These are phyloP conservation scores for Kodamaea sagamina DNA, from an alignment of 805 yeast species.

Conservation along the genomic window DNA sequence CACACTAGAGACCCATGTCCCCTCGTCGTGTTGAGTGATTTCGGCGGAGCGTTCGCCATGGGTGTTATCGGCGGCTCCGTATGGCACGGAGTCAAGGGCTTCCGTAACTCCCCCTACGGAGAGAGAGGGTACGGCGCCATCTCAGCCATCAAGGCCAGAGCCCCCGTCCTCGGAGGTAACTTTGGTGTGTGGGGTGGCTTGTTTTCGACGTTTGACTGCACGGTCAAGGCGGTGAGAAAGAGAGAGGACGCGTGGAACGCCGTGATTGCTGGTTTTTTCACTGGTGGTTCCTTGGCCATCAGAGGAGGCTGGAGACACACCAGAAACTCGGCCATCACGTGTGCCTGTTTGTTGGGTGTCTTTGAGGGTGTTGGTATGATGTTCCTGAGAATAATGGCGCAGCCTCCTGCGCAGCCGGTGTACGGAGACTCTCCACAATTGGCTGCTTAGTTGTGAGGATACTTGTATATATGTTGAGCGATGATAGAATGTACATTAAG, in stretches of 20 bases:
- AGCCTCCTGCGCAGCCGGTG: slow-evolving; percentile 52
- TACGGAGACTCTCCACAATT: slow-evolving; percentile 41
- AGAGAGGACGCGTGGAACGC: slow-evolving; percentile 99
- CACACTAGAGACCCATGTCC: slow-evolving; percentile 99
- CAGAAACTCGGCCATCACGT: slow-evolving; percentile 92
- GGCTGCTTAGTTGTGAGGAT: slow-evolving; percentile 31
- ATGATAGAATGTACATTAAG: slow-evolving; percentile 7
- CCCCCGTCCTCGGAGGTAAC: slow-evolving; percentile 98
- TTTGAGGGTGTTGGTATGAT: slow-evolving; percentile 98
- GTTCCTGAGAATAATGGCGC: slow-evolving; percentile 89
- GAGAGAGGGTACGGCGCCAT: slow-evolving; percentile 90
- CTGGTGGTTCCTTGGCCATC: slow-evolving; percentile 96
- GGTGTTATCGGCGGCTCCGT: slow-evolving; percentile 98
- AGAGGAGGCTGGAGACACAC: slow-evolving; percentile 99
- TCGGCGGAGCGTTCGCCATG: slow-evolving; percentile 99
- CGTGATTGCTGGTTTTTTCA: slow-evolving; percentile 94
- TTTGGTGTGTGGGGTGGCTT: slow-evolving; percentile 99
- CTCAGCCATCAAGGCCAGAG: slow-evolving; percentile 90
- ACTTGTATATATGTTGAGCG: slow-evolving; percentile 6
- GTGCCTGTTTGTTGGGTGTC: slow-evolving; percentile 95
- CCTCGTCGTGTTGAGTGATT: slow-evolving; percentile 89
- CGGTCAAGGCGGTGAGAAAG: slow-evolving; percentile 91
- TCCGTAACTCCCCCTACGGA: slow-evolving; percentile 96
- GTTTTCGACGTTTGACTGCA: slow-evolving; percentile 93
- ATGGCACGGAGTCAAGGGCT: slow-evolving; percentile 99